Evolutionary conservation across 768 basidiomycete genomes (phyloP).

Genomic region (Termitomyces sp.): DNA sequence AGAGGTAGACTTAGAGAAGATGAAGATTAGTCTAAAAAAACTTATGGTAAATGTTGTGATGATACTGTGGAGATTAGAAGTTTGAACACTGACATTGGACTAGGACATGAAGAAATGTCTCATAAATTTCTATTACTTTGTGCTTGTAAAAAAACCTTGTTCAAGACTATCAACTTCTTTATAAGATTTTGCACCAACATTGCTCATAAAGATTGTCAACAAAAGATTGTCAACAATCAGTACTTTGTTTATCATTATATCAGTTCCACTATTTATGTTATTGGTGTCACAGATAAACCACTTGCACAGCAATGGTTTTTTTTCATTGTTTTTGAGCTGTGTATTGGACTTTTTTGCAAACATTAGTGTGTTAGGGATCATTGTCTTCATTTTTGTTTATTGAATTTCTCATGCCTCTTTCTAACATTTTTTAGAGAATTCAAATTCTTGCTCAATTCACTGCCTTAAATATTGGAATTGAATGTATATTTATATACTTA

Average conservation of each 20-base stretch:
- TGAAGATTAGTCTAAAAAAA: no score
- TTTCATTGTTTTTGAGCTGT: slow-evolving; percentile 1
- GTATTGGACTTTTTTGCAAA: slow-evolving; percentile 2
- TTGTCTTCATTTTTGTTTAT: no score
- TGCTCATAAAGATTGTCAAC: neutral
- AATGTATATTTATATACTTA: no score
- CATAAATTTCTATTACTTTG: neutral
- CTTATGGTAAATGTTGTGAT: neutral
- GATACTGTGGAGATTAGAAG: neutral
- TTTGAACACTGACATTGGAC: neutral
- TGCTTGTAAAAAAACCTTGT: neutral
- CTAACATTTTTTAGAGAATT: no score
- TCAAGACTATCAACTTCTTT: neutral
- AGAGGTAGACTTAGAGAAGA: neutral
- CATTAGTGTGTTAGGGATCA: no score
- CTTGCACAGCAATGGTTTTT: slow-evolving; percentile 10
- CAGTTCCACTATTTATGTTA: neutral
- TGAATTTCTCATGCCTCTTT: no score
- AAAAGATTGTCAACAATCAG: neutral
- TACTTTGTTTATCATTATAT: slow-evolving; percentile 6
- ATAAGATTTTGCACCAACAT: slow-evolving; percentile 1
- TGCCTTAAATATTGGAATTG: no score
- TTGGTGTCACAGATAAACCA: slow-evolving; percentile 3
- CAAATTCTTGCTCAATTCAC: no score
- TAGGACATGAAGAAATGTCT: neutral